A percentile compares a stretch with the other conserved stretches of the same genome.
Evolutionary conservation across 2,329 filamentous ascomycete genomes (phyloP).

Genomic region (Sordariomycetes sp.): DNA sequence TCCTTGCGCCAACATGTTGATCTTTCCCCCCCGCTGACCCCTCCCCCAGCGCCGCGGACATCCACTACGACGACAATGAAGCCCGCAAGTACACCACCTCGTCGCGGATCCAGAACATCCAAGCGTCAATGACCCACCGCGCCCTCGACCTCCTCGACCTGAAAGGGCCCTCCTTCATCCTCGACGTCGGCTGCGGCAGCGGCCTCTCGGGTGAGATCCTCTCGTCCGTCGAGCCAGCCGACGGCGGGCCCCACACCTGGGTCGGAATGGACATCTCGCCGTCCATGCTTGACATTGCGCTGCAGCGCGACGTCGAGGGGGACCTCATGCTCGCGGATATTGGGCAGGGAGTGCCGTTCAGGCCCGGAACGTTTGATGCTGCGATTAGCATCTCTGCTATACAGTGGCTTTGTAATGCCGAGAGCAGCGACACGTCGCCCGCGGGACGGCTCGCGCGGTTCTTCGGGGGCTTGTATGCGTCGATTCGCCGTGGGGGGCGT

Average conservation of each 20-base stretch:
- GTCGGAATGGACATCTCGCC: constrained; percentile 93
- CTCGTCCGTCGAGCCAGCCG: constrained; percentile 51
- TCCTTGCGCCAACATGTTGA: background rate
- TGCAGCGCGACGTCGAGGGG: constrained; percentile 84
- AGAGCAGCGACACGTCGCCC: constrained; percentile 72
- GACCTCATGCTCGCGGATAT: constrained; percentile 93
- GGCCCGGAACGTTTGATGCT: constrained; percentile 84
- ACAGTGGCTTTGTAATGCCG: constrained; percentile 98
- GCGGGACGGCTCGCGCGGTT: constrained; percentile 69
- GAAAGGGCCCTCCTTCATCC: constrained; percentile 66
- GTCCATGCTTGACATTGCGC: constrained; percentile 91
- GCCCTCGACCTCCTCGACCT: constrained; percentile 87
- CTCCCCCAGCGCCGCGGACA: constrained; percentile 72
- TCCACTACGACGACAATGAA: constrained; percentile 94
- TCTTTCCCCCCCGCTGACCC: constrained; percentile 9
- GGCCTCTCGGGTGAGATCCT: constrained; percentile 92
- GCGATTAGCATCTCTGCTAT: constrained; percentile 90
- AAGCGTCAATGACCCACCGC: constrained; percentile 85
- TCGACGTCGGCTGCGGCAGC: constrained; percentile 93
- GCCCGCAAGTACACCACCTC: constrained; percentile 96
- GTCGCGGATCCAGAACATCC: constrained; percentile 89
- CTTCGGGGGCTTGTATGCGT: constrained; percentile 85
- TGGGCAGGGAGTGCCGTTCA: constrained; percentile 88
- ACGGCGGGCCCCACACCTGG: constrained; percentile 85
- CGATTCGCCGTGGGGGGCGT: constrained; percentile 67